A percentile compares a stretch with the other conserved stretches of the same genome.
Evolutionary conservation across 1,284 basidiomycete species (phyloP).

Genomic region (Mycena citricolor): DNA sequence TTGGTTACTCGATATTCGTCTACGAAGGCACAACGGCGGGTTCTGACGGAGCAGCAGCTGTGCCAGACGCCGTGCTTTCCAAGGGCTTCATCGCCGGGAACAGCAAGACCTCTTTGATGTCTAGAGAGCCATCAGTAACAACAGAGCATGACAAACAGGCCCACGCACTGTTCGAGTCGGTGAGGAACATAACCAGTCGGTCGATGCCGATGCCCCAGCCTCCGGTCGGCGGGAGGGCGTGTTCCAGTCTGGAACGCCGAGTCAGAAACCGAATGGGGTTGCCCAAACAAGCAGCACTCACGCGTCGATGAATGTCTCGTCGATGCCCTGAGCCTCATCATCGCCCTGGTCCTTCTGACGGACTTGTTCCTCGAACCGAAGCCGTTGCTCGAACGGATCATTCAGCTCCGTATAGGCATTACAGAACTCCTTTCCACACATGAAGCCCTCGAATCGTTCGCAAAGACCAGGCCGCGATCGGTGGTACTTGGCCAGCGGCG

Average conservation of each 20-base stretch:
- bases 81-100: slow-evolving; percentile 92
- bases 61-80: too few relatives aligned
- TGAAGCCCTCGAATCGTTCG: slow-evolving; percentile 98
- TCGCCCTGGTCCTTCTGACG: slow-evolving; percentile 96
- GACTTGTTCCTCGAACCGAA: slow-evolving; percentile 94
- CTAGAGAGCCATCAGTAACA: slow-evolving; percentile 39
- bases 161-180: slow-evolving; percentile 83
- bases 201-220: slow-evolving; percentile 97
- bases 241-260: slow-evolving; percentile 71
- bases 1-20: too few relatives aligned
- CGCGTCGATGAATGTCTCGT: slow-evolving; percentile 93
- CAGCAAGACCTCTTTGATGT: slow-evolving; percentile 87
- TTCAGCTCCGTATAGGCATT: slow-evolving; percentile 99
- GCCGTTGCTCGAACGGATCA: slow-evolving; percentile 94
- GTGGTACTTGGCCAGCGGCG: slow-evolving; percentile 96
- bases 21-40: too few relatives aligned
- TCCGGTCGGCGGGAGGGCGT: slow-evolving; percentile 96
- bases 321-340: slow-evolving; percentile 96
- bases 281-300: slow-evolving; percentile 40
- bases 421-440: slow-evolving; percentile 98
- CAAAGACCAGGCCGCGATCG: slow-evolving; percentile 91
- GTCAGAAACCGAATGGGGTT: not conserved
- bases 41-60: slow-evolving; percentile 25
- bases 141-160: slow-evolving; percentile 1
- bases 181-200: slow-evolving; percentile 94